A percentile compares a stretch with the other conserved stretches of the same genome.
phyloP scores from a whole-genome alignment of 1,139 yeast genomes.

The Pichia inconspicua region DNA sequence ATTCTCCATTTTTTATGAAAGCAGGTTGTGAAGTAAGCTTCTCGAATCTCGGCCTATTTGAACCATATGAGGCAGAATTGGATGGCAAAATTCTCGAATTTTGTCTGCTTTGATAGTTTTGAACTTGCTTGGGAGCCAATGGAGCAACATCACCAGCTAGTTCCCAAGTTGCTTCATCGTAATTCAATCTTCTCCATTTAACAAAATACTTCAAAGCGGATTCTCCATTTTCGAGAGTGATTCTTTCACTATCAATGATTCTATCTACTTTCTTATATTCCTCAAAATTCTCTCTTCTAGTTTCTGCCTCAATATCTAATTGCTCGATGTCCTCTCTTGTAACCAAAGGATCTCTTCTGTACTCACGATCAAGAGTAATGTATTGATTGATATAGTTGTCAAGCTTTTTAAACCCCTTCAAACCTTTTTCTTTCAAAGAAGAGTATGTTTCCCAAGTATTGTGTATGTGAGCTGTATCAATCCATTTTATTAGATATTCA shows the following conservation, averaged over 20 bases:
- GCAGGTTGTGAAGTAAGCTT: slow-evolving; percentile 81
- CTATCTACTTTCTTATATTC: slow-evolving; percentile 86
- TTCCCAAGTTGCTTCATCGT: slow-evolving; percentile 98
- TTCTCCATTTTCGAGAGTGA: slow-evolving; percentile 50
- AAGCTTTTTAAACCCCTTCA: slow-evolving; percentile 73
- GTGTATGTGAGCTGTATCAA: slow-evolving; percentile 80
- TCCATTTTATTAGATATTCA: slow-evolving; percentile 78
- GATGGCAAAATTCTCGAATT: slow-evolving; percentile 82
- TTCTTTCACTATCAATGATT: slow-evolving; percentile 79
- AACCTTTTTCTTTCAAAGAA: slow-evolving; percentile 38
- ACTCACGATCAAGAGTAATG: slow-evolving; percentile 64
- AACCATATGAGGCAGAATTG: slow-evolving; percentile 68
- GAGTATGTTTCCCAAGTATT: slow-evolving; percentile 87
- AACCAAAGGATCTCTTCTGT: slow-evolving; percentile 70
- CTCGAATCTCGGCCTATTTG: slow-evolving; percentile 80
- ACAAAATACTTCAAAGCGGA: slow-evolving; percentile 73
- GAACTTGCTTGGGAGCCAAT: slow-evolving; percentile 77
- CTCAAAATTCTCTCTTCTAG: slow-evolving; percentile 72
- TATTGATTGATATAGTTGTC: slow-evolving; percentile 84
- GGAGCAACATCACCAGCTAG: slow-evolving; percentile 80
- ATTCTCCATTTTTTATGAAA: slow-evolving; percentile 83
- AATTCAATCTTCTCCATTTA: slow-evolving; percentile 89
- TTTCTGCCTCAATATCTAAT: slow-evolving; percentile 84
- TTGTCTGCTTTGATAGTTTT: slow-evolving; percentile 71
- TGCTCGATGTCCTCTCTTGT: slow-evolving; percentile 88